phyloP scores from a whole-genome alignment of 805 yeast genomes.

The Candida koratica region DNA sequence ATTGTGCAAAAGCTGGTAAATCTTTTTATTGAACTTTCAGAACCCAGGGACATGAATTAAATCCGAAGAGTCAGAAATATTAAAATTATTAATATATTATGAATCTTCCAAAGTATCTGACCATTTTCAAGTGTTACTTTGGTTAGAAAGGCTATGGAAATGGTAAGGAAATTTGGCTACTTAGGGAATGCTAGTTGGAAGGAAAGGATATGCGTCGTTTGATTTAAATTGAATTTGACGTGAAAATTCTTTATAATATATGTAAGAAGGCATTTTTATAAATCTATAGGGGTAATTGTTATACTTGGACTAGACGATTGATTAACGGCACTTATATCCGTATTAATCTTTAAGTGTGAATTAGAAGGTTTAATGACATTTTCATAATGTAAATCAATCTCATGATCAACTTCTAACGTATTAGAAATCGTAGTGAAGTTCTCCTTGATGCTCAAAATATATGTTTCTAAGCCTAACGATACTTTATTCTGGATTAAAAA shows the following conservation, averaged over 20 bases:
- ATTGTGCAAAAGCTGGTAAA: too few relatives aligned
- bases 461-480: constrained; percentile 8
- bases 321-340: not conserved
- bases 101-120: constrained; percentile 19
- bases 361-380: constrained; percentile 8
- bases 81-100: constrained; percentile 19
- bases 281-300: constrained; percentile 8
- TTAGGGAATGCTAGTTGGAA: constrained; percentile 23
- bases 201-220: constrained; percentile 20
- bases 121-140: constrained; percentile 22
- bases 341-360: constrained; percentile 11
- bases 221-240: constrained; percentile 22
- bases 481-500: constrained; percentile 17
- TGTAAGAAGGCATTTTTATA: too few relatives aligned
- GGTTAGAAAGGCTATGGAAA: constrained; percentile 20
- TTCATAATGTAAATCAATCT: constrained; percentile 12
- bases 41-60: constrained; percentile 1
- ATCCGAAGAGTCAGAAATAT: constrained; percentile 16
- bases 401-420: constrained; percentile 6
- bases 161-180: constrained; percentile 26
- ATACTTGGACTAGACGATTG: constrained; percentile 15
- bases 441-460: constrained; percentile 7
- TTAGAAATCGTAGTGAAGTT: constrained; percentile 7
- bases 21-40: not conserved
- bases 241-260: too few relatives aligned